Conservation (phyloP, 164 flowering plant genomes). For the Malania oleifera region DNA sequence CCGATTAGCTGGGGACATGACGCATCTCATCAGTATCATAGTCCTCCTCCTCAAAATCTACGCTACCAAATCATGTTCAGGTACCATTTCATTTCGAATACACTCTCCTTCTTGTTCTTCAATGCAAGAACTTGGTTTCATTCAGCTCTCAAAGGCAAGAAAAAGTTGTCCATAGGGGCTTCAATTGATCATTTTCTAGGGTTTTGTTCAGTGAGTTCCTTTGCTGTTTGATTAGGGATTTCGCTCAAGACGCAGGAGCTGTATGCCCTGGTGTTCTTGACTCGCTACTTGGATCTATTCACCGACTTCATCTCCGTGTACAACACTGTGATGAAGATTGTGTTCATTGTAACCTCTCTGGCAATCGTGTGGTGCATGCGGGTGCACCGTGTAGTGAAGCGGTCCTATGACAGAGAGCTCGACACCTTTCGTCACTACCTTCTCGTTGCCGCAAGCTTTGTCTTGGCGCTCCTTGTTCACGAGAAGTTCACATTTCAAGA, state of each 20-base stretch:
- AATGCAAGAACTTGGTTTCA: too few relatives aligned
- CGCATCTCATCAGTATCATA: constrained; percentile 68
- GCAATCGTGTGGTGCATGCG: constrained; percentile 91
- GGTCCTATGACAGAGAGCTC: constrained; percentile 64
- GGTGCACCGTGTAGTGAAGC: constrained; percentile 44
- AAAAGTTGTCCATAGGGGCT: constrained; percentile 7
- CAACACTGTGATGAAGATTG: constrained; percentile 83
- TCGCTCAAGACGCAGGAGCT: constrained; percentile 94
- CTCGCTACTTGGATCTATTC: constrained; percentile 81
- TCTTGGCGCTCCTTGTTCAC: constrained; percentile 52
- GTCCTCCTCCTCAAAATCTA: constrained; percentile 87
- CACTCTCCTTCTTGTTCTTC: too few relatives aligned
- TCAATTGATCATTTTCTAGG: not conserved
- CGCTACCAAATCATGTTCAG: constrained; percentile 86
- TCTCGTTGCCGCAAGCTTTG: constrained; percentile 39
- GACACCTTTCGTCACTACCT: constrained; percentile 80
- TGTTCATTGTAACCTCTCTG: constrained; percentile 67
- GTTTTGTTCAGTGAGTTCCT: not conserved
- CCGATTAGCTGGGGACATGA: constrained; percentile 83
- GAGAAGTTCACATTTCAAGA: constrained; percentile 73
- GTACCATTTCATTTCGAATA: too few relatives aligned
- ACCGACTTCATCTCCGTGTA: constrained; percentile 73
- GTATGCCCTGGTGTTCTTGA: constrained; percentile 67
- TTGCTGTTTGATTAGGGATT: constrained; percentile 43
- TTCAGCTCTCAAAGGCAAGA: too few relatives aligned